Evolutionary conservation across 805 yeast genomes (phyloP), one percentile per base, ranked within the genome.

Genomic region (Candida ascalaphidarum): DNA sequence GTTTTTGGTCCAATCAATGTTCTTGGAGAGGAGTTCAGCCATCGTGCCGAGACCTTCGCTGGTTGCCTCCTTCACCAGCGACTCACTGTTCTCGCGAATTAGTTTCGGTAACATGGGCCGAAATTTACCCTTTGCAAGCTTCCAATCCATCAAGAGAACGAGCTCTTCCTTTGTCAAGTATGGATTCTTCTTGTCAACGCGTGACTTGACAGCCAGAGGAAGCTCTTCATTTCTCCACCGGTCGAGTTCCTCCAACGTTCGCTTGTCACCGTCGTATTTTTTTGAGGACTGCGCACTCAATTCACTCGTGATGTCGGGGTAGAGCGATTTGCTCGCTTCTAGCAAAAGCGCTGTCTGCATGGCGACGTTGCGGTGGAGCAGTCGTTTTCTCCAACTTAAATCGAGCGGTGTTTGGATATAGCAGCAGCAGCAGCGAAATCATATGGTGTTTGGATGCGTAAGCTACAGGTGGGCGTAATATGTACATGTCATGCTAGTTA

Each of bases 71-170:
- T 43, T 37, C n/a, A 65, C 67, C 7, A 25, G 28, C 1, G 42
- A 40, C 0, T 33, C 44, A 5, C 44, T 50, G 36, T 68, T 68
- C 9, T 64, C 53, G 23, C 39, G 42, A 17, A 68, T 61, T 18
- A 65, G 42, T 27, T 62, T 64, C 12, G 59, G 61, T 8, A 68
- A 47, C 2, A 56, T 53, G 3, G 73, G 69, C 14, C 74, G 44
- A 34, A 61, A 68, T 28, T 61, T 65, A 1, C 67, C 67, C 30
- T 53, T 52, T 1, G 50, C 48, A 24, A 68, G 51, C 27, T 68
- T 68, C 74, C 73, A 68, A 31, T 66, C 71, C 66, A 68, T 55
- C 22, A 67, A 36, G 15, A 55, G 42, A 4, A 38, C 43, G 40
- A 68, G 51, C 35, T 68, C 73, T 1, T 44, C 50, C 33, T 56